These are phyloP conservation scores for Beta vulgaris DNA, from an alignment of 148 eudicot genomes.

Conservation along the genomic window DNA sequence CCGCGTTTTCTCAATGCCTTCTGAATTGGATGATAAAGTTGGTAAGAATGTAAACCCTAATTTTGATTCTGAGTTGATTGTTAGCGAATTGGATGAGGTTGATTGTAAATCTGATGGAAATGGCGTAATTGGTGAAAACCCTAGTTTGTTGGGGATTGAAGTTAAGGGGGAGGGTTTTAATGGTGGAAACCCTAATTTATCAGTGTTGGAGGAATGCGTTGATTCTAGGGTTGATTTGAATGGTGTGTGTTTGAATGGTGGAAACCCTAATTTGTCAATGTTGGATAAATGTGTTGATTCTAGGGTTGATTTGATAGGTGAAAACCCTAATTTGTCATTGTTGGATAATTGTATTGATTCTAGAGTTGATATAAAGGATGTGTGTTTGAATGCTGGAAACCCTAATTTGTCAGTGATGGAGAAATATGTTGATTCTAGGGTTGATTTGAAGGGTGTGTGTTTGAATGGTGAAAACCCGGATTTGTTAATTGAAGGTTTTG, in stretches of 20 bases:
- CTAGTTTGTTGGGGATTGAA: conserved; percentile 1
- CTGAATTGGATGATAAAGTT: background rate
- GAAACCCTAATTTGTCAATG: conserved; percentile 14
- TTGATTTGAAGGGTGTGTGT: background rate
- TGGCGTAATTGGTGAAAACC: background rate
- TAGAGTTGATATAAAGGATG: background rate
- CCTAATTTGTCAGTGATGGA: conserved; percentile 13
- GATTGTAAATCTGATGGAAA: background rate
- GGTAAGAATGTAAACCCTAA: conserved; percentile 25
- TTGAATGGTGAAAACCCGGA: conserved; percentile 8
- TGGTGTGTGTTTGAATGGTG: background rate
- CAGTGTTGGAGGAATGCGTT: background rate
- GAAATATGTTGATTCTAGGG: background rate
- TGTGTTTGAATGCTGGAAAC: background rate
- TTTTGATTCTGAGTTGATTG: conserved; percentile 7
- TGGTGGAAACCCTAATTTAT: conserved; percentile 22
- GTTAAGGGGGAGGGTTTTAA: background rate
- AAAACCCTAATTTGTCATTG: background rate
- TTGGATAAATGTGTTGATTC: conserved; percentile 1
- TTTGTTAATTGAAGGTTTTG: background rate
- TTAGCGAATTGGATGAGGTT: background rate
- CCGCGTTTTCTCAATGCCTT: conserved; percentile 37
- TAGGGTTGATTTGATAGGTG: conserved; percentile 1
- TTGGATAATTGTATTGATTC: background rate
- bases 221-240: background rate